Evolutionary conservation across 129 eudicot genomes (phyloP).

Genomic region (Centrapalus pauciflorus): DNA sequence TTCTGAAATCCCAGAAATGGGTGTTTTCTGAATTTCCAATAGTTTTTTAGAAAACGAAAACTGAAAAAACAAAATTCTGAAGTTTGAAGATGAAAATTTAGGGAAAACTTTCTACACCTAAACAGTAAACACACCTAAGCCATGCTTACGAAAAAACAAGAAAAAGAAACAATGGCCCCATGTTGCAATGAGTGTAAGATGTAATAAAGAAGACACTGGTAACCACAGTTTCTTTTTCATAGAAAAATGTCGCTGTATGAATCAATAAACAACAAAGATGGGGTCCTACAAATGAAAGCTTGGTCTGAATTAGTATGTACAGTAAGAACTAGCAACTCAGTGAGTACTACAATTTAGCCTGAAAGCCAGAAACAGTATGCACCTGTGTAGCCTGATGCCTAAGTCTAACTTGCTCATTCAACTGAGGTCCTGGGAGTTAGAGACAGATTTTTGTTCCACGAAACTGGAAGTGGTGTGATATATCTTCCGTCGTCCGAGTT

Average conservation of each 20-base stretch:
- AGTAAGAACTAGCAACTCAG: constrained; percentile 12
- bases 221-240: background rate
- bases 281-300: constrained; percentile 13
- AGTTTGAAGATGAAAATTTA: no score
- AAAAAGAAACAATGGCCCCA: background rate
- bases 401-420: constrained; percentile 11
- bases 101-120: no score
- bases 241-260: constrained; percentile 1
- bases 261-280: constrained; percentile 1
- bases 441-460: constrained; percentile 15
- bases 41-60: no score
- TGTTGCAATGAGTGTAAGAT: background rate
- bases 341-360: constrained; percentile 15
- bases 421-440: constrained; percentile 11
- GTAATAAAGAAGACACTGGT: background rate
- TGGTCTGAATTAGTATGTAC: constrained; percentile 23
- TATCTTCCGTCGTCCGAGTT: constrained; percentile 7
- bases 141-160: background rate
- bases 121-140: background rate
- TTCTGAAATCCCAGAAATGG: no score
- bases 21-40: no score
- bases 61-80: no score
- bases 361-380: constrained; percentile 1
- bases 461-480: constrained; percentile 19
- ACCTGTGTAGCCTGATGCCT: constrained; percentile 12